phyloP scores from a whole-genome alignment of 805 yeast species.

The Suhomyces xylopsoci region DNA sequence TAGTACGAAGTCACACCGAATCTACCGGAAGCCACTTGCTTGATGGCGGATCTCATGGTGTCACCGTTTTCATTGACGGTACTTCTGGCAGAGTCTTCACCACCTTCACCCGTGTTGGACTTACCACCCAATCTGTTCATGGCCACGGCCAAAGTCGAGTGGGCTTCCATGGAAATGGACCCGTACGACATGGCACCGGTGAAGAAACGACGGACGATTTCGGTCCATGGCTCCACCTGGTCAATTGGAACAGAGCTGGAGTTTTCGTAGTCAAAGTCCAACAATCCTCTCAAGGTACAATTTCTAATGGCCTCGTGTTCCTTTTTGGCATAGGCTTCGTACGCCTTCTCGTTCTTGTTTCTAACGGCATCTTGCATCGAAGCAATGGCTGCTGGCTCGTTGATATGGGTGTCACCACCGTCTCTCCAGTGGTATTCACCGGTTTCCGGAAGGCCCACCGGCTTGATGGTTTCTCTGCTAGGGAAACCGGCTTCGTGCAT shows the following conservation, averaged over 20 bases:
- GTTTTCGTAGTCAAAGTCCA: slow-evolving; percentile 80
- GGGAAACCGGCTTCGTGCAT: slow-evolving; percentile 93
- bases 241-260: slow-evolving; percentile 84
- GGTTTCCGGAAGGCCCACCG: slow-evolving; percentile 79
- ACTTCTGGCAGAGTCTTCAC: slow-evolving; percentile 94
- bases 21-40: slow-evolving; percentile 97
- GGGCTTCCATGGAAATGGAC: slow-evolving; percentile 97
- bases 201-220: slow-evolving; percentile 92
- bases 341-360: slow-evolving; percentile 91
- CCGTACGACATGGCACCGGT: slow-evolving; percentile 99
- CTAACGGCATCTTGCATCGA: slow-evolving; percentile 97
- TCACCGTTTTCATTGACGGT: slow-evolving; percentile 81
- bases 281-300: slow-evolving; percentile 91
- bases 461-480: slow-evolving; percentile 63
- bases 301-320: slow-evolving; percentile 89
- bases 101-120: slow-evolving; percentile 99
- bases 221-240: slow-evolving; percentile 99
- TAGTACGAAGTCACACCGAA: slow-evolving; percentile 97
- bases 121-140: slow-evolving; percentile 98
- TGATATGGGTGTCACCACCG: slow-evolving; percentile 94
- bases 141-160: slow-evolving; percentile 95
- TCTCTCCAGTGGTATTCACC: slow-evolving; percentile 99
- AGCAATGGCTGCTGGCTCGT: slow-evolving; percentile 93
- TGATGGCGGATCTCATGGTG: slow-evolving; percentile 97
- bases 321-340: slow-evolving; percentile 82